Evolutionary conservation across 1,139 yeast species (phyloP), one percentile per base, ranked within the genome.

Genomic region (Zygoascus sp.): DNA sequence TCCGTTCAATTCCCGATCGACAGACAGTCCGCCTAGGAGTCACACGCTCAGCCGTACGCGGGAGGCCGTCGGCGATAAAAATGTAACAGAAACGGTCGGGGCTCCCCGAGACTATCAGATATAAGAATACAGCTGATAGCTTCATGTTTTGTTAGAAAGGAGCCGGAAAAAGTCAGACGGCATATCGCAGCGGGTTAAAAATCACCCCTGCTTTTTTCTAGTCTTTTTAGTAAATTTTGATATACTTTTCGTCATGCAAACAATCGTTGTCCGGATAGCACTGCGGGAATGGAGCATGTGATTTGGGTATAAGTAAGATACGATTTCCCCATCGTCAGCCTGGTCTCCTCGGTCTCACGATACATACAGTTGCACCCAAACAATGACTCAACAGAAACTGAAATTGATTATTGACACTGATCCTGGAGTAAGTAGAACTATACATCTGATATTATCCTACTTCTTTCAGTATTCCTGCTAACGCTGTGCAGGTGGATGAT

Each of bases 331-430:
- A 10, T 7, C 2, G 6, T 3, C 3, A 30, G 13, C 34, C 13
- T 7, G 17, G 3, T 30, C n/a, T 30, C 34, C n/a, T 25, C n/a
- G 7, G 17, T 8, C 36, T 21, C 39, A 19, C 39, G 15, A n/a
- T 17, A 11, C 9, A 35, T 6, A 32, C 19, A 20, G 2, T n/a
- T 4, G 3, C 25, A 35, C 25, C n/a, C n/a, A n/a, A 35, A 20
- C 17, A 35, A 35, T 35, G 39, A 17, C 16, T 11, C 16, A 28
- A 13, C 28, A 30, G 32, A 42, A 42, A 28, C 20, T 28, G 15
- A 36, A 37, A 8, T 17, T 67, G 7, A 65, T 68, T 32, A 58
- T 68, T 32, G 73, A 68, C 49, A 66, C 72, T 0, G 73, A 68
- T 51, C 73, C 73, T 16, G 73, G 73, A 2, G 68, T 56, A 50